phyloP scores from a whole-genome alignment of 805 yeast genomes.

The Huiozyma sinensis region DNA sequence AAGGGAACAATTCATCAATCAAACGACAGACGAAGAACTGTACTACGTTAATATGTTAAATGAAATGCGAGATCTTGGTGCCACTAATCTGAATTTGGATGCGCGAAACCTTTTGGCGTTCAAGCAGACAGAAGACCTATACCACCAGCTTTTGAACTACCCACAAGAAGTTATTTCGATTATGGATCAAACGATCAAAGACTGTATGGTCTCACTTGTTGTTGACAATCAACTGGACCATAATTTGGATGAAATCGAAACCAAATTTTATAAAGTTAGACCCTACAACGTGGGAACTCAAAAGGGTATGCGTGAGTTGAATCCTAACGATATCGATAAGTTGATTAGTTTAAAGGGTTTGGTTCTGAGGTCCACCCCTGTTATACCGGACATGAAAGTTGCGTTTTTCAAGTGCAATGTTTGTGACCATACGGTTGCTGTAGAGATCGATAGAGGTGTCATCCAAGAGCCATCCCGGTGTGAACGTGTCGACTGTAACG shows the following conservation, averaged over 20 bases:
- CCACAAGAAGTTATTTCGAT: conserved; percentile 96
- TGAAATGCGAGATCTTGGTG: conserved; percentile 66
- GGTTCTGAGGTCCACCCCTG: conserved; percentile 76
- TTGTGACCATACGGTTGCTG: conserved; percentile 85
- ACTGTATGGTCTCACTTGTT: conserved; percentile 68
- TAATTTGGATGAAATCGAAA: conserved; percentile 57
- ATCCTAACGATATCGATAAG: conserved; percentile 91
- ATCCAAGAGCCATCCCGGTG: conserved; percentile 89
- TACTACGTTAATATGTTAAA: conserved; percentile 66
- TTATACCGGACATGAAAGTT: conserved; percentile 95
- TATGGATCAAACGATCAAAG: conserved; percentile 93
- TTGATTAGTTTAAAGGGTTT: conserved; percentile 85
- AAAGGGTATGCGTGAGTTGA: conserved; percentile 82
- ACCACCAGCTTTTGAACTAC: conserved; percentile 77
- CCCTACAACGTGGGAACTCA: conserved; percentile 71
- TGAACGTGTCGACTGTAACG: conserved; percentile 80
- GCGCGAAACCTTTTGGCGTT: conserved; percentile 68
- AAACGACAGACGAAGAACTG: conserved; percentile 56
- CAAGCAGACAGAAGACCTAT: conserved; percentile 65
- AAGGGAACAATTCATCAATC: conserved; percentile 26
- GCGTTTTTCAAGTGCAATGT: conserved; percentile 93
- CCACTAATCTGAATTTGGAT: conserved; percentile 77
- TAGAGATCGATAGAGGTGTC: conserved; percentile 88
- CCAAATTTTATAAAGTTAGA: conserved; percentile 73
- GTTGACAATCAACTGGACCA: conserved; percentile 45